Percentiles rank a stretch among this genome's conserved stretches.
phyloP scores from a whole-genome alignment of 1,139 yeast species.

The Taphrina betulina region DNA sequence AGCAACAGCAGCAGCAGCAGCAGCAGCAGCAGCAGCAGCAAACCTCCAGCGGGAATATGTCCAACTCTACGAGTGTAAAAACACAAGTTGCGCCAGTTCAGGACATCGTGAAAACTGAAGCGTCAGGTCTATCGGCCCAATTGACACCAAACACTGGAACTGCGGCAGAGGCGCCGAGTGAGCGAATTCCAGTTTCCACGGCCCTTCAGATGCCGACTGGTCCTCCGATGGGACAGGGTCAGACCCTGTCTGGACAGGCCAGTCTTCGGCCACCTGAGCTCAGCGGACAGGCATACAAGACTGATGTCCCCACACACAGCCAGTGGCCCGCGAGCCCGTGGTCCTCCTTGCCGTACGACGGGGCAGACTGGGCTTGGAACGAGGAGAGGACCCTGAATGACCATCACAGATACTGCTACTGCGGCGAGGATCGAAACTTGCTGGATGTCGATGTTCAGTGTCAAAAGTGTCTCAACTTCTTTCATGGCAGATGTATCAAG shows the following conservation, averaged over 20 bases:
- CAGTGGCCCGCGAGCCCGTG: no score
- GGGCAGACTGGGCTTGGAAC: conserved; percentile 30
- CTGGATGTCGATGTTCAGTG: conserved; percentile 33
- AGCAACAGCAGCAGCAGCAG: conserved; percentile 5
- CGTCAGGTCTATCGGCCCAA: not conserved
- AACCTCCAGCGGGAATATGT: not conserved
- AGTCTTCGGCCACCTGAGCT: no score
- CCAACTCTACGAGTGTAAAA: not conserved
- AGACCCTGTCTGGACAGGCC: no score
- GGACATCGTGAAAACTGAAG: not conserved
- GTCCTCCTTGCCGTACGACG: no score
- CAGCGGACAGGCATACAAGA: no score
- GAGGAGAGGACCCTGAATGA: conserved; percentile 33
- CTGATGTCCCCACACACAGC: no score
- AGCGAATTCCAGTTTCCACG: no score
- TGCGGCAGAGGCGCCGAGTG: not conserved
- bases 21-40: not conserved
- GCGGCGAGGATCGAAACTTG: conserved; percentile 35
- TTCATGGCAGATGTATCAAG: conserved; percentile 34
- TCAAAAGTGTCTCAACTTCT: conserved; percentile 30
- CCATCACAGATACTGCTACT: conserved; percentile 35
- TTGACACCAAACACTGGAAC: not conserved
- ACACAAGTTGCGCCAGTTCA: not conserved
- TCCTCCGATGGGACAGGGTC: no score
- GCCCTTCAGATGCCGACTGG: no score